phyloP scores from a whole-genome alignment of 23 red algal genomes.

The Gracilaria gracilis region DNA sequence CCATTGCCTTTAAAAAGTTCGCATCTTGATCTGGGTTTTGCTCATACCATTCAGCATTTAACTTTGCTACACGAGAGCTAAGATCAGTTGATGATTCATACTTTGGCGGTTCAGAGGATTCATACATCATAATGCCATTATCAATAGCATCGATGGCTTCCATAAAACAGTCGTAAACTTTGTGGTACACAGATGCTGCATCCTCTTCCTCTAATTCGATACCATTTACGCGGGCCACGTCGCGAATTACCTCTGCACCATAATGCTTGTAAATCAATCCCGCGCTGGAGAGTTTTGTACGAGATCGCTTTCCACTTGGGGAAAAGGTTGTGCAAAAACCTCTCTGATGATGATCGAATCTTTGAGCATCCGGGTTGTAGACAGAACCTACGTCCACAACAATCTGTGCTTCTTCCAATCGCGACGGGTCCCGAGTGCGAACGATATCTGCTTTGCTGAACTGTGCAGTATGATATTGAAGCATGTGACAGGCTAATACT shows the following conservation, averaged over 20 bases:
- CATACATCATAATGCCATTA: constrained; percentile 89
- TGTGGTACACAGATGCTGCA: constrained; percentile 65
- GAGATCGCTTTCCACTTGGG: constrained; percentile 4
- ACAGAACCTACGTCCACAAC: constrained; percentile 95
- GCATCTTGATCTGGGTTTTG: constrained; percentile 69
- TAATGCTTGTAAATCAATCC: constrained; percentile 99
- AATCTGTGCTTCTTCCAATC: constrained; percentile 61
- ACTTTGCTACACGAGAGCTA: constrained; percentile 74
- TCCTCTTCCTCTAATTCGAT: constrained; percentile 28
- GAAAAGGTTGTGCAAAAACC: constrained; percentile 84
- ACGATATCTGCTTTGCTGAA: constrained; percentile 73
- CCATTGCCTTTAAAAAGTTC: constrained; percentile 77
- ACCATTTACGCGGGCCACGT: constrained; percentile 17
- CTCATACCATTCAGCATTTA: constrained; percentile 94
- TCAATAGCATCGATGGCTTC: constrained; percentile 97
- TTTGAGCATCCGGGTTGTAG: constrained; percentile 69
- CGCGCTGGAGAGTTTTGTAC: constrained; percentile 87
- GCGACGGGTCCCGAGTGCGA: constrained; percentile 74
- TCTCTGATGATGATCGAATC: constrained; percentile 98
- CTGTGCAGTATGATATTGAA: constrained; percentile 48
- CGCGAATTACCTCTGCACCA: constrained; percentile 77
- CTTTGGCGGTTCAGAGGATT: constrained; percentile 68
- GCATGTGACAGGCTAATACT: constrained; percentile 92
- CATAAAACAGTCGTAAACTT: constrained; percentile 91
- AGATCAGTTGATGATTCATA: constrained; percentile 81